Conservation (phyloP, 345 rosid species). For the Salix koriyanagi region DNA sequence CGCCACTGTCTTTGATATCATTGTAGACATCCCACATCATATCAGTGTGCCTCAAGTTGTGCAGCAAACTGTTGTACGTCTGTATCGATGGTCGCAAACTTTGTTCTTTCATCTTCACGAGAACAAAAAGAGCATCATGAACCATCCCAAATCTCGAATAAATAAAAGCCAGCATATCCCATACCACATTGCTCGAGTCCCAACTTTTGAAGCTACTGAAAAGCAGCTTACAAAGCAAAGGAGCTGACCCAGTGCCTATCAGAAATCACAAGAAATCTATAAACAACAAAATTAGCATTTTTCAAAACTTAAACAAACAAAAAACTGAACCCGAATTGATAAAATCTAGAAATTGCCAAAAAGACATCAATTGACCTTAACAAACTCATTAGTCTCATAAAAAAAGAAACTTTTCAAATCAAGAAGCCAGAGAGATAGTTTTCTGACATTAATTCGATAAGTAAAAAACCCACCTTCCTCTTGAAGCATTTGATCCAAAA, state of each 20-base stretch:
- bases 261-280: slow-evolving; percentile 38
- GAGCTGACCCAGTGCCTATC: slow-evolving; percentile 68
- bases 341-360: background rate
- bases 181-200: slow-evolving; percentile 49
- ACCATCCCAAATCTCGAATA: slow-evolving; percentile 67
- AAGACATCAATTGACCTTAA: background rate
- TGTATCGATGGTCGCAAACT: slow-evolving; percentile 48
- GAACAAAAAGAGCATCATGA: slow-evolving; percentile 60
- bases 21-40: slow-evolving; percentile 58
- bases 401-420: too few species aligned
- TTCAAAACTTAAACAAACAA: background rate
- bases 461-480: slow-evolving; percentile 49
- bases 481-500: slow-evolving; percentile 46
- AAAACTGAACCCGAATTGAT: background rate
- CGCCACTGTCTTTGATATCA: slow-evolving; percentile 35
- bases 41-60: slow-evolving; percentile 59
- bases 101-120: slow-evolving; percentile 62
- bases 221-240: slow-evolving; percentile 53
- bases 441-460: background rate
- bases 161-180: slow-evolving; percentile 71
- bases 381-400: background rate
- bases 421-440: background rate
- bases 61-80: slow-evolving; percentile 61
- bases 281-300: slow-evolving; percentile 30
- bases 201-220: slow-evolving; percentile 40